A percentile compares a stretch with the other conserved stretches of the same genome.
Evolutionary conservation across 208 protist species (phyloP).

Genomic region (Trichomonas tenax): DNA sequence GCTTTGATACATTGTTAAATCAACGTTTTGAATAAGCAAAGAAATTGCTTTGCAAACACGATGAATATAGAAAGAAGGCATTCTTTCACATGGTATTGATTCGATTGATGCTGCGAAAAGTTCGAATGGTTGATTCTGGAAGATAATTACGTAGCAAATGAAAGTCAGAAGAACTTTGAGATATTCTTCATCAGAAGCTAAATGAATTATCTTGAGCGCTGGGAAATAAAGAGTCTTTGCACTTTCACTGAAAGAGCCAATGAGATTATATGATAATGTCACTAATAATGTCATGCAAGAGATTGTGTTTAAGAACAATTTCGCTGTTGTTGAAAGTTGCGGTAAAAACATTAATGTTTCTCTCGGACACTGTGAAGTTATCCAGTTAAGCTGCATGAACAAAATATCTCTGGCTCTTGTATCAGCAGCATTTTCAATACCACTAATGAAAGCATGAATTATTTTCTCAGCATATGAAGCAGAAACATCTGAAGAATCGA

Average conservation of each 20-base stretch:
- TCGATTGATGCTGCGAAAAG: not conserved
- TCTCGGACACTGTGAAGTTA: not conserved
- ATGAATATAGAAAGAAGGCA: not conserved
- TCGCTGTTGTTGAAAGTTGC: not conserved
- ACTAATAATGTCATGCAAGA: not conserved
- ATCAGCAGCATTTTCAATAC: not conserved
- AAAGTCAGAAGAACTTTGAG: not conserved
- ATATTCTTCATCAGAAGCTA: not conserved
- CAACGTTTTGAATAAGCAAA: not conserved
- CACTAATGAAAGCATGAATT: not conserved
- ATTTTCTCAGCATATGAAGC: not conserved
- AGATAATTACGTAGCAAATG: not conserved
- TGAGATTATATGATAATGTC: not conserved
- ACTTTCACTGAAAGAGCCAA: not conserved
- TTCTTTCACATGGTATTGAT: no score
- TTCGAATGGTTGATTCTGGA: conserved; percentile 1
- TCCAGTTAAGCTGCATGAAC: not conserved
- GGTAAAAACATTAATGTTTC: not conserved
- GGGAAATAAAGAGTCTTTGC: not conserved
- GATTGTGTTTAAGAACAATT: not conserved
- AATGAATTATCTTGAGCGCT: not conserved
- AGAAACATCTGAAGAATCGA: not conserved
- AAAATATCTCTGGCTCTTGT: not conserved
- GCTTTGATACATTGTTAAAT: not conserved
- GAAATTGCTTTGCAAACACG: not conserved